A percentile compares a stretch with the other conserved stretches of the same genome.
phyloP scores from a whole-genome alignment of 192 early-diverging fungal species.

The Coemansia sp. region DNA sequence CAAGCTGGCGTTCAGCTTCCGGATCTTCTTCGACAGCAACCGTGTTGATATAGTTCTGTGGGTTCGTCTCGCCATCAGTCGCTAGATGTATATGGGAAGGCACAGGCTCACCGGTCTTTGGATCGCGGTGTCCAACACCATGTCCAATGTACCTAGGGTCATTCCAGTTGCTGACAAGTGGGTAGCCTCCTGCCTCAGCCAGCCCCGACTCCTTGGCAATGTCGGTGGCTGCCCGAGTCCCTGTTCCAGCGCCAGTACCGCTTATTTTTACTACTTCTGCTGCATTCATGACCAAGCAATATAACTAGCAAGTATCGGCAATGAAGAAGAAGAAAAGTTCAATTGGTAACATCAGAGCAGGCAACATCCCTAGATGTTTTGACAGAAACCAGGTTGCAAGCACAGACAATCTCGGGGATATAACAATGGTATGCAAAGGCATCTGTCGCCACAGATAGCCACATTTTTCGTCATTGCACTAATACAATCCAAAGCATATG shows the following conservation, averaged over 20 bases:
- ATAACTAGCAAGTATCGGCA: too few species aligned
- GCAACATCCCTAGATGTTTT: too few species aligned
- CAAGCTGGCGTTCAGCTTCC: slow-evolving; percentile 25
- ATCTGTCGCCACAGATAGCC: too few species aligned
- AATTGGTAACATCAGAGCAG: too few species aligned
- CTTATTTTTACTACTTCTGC: slow-evolving; percentile 19
- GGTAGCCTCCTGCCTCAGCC: slow-evolving; percentile 44
- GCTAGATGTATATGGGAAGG: slow-evolving; percentile 36
- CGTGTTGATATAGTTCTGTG: slow-evolving; percentile 43
- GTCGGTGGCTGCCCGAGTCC: slow-evolving; percentile 38
- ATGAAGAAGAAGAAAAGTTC: too few species aligned
- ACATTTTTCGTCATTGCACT: too few species aligned
- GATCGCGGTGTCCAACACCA: slow-evolving; percentile 48
- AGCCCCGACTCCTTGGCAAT: slow-evolving; percentile 42
- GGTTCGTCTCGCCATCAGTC: slow-evolving; percentile 47
- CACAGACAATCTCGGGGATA: too few species aligned
- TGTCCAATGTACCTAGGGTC: slow-evolving; percentile 49
- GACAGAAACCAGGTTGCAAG: too few species aligned
- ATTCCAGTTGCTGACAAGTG: slow-evolving; percentile 37
- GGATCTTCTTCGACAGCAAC: slow-evolving; percentile 30
- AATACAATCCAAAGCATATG: too few species aligned
- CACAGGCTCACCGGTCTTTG: slow-evolving; percentile 45
- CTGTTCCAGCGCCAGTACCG: slow-evolving; percentile 50
- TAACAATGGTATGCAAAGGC: too few species aligned
- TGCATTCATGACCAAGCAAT: too few species aligned